phyloP scores from a whole-genome alignment of 352 stramenopile genomes.

The Globisporangium barbulae region DNA sequence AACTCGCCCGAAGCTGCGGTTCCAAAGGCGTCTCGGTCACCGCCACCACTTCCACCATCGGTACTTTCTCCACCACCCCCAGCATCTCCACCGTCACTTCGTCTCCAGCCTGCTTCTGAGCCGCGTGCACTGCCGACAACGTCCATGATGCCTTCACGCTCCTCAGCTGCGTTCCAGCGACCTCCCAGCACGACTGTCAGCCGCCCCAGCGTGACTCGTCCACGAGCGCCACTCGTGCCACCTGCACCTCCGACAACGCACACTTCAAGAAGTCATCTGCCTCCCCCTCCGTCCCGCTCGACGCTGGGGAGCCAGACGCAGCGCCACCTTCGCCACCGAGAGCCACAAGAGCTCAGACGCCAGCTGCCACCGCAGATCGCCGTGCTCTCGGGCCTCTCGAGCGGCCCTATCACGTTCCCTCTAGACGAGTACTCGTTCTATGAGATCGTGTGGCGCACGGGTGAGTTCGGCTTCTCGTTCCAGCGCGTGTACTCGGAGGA shows the following conservation, averaged over 20 bases:
- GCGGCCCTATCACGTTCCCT: constrained; percentile 53
- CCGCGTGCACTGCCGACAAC: neutral
- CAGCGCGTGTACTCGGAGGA: constrained; percentile 63
- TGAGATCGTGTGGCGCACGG: constrained; percentile 51
- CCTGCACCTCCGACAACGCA: constrained; percentile 19
- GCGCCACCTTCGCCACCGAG: constrained; percentile 40
- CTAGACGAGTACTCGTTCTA: constrained; percentile 55
- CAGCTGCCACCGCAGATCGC: constrained; percentile 60
- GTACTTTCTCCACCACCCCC: neutral
- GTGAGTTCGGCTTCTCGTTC: constrained; percentile 74
- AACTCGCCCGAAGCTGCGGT: constrained; percentile 1
- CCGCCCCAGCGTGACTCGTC: constrained; percentile 19
- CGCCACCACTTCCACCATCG: neutral
- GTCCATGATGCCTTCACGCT: constrained; percentile 6
- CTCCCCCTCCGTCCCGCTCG: constrained; percentile 16
- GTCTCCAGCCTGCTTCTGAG: neutral
- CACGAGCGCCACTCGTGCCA: constrained; percentile 17
- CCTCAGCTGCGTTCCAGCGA: constrained; percentile 7
- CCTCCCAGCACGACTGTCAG: constrained; percentile 15
- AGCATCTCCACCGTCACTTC: neutral
- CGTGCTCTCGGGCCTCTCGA: constrained; percentile 54
- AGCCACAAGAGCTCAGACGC: constrained; percentile 46
- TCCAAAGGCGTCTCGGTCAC: neutral
- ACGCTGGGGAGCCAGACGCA: constrained; percentile 22
- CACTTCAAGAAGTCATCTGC: neutral